A percentile compares a stretch with the other conserved stretches of the same genome.
These are phyloP conservation scores for Knoxia roxburghii DNA, from an alignment of 257 asterid species.

Conservation along the genomic window DNA sequence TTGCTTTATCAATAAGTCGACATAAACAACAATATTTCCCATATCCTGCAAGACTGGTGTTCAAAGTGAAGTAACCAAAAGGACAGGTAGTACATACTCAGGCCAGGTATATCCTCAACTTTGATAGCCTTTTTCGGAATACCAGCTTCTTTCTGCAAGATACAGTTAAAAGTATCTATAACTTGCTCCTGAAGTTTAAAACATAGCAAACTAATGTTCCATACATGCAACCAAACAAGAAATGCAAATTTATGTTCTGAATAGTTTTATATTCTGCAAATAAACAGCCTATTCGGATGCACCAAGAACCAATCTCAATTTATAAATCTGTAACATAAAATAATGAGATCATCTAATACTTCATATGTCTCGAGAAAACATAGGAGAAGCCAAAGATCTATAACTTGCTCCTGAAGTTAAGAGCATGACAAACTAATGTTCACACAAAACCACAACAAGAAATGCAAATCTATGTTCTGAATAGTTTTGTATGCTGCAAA, in stretches of 20 bases:
- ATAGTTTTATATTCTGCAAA: not conserved
- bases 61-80: constrained; percentile 6
- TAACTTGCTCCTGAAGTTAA: no score
- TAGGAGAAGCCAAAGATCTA: not conserved
- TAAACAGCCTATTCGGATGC: not conserved
- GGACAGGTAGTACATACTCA: constrained; percentile 61
- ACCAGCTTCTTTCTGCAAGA: constrained; percentile 90
- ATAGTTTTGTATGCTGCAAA: no score
- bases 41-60: constrained; percentile 9
- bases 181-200: constrained; percentile 3
- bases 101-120: constrained; percentile 87
- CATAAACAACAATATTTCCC: constrained; percentile 1
- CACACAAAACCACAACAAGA: no score
- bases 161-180: constrained; percentile 1
- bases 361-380: not conserved
- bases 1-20: no score
- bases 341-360: not conserved
- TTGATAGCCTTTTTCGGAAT: constrained; percentile 73
- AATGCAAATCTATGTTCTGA: no score
- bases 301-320: not conserved
- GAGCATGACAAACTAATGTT: no score
- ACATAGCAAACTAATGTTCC: not conserved
- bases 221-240: not conserved
- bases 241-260: constrained; percentile 1
- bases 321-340: not conserved